Evolutionary conservation across 2,329 filamentous ascomycete genomes (phyloP), one percentile per base, ranked within the genome.

Genomic region (Calonectria leucothoes): DNA sequence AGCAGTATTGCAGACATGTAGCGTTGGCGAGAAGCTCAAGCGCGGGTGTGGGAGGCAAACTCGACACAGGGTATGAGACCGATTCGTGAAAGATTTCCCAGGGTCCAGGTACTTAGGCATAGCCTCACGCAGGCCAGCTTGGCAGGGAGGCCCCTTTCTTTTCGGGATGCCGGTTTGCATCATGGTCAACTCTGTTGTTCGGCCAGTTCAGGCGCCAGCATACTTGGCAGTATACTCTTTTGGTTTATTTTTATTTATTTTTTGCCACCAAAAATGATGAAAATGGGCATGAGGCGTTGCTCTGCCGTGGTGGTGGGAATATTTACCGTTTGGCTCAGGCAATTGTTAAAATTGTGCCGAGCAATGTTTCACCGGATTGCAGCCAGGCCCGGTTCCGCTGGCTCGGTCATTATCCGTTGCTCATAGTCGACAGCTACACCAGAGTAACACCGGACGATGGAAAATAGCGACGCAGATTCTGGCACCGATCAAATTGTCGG

Each of bases 401-500:
- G 42, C 48, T 72, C 70, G 70, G 70, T 66, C 70, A 66, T 69
- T 72, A 33, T 59, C 70, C 70, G 66, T 59, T 61, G 33, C 15
- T 23, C 31, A 42, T 20, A 33, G 66, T 69, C 29, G 27, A 69
- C 35, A 57, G 27, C 42, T 45, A 61, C 49, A 51, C 48, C 20
- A 33, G 65, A 55, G 42, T 42, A 42, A 49, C 64, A 27, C 35
- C 55, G 52, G 31, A 59, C 15, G 49, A 49, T 48, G 39, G 51
- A 59, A 39, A 48, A 42, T 55, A 14, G 25, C 31, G 42, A 61
- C 52, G 25, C 33, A 42, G 64, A 67, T 45, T 45, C 42, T 52
- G 48, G 64, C 63, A 67, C 33, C 45, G 35, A 45, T 39, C 52
- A 63, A 39, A 31, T 63, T 70, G 45, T 39, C 48, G 33, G 52